phyloP scores from a whole-genome alignment of 1,284 basidiomycete genomes.

The Ganoderma boninense region DNA sequence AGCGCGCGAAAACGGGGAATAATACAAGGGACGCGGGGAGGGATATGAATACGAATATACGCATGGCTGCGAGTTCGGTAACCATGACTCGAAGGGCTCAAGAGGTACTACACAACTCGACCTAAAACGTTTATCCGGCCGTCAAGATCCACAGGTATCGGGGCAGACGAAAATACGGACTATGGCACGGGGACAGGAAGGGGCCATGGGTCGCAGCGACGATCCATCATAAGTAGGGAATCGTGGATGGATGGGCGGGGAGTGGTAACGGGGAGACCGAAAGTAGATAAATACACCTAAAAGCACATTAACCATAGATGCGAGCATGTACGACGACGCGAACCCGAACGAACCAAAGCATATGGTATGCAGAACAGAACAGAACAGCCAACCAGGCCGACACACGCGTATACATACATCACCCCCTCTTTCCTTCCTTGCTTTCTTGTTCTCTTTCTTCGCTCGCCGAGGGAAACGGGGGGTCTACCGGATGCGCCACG shows the following conservation, averaged over 20 bases:
- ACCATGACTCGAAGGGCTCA: neutral
- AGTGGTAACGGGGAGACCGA: neutral
- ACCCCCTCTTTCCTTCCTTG: neutral
- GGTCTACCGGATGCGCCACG: conserved; percentile 51
- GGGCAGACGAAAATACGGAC: neutral
- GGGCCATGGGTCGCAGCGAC: neutral
- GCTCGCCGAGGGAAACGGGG: neutral
- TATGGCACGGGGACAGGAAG: conserved; percentile 6
- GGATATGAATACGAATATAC: neutral
- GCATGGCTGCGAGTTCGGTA: neutral
- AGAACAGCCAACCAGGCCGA: neutral
- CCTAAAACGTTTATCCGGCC: neutral
- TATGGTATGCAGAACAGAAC: neutral
- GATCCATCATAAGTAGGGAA: neutral
- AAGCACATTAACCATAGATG: neutral
- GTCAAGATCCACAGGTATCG: neutral
- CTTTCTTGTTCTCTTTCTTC: neutral
- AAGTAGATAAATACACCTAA: conserved; percentile 1
- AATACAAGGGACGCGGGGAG: neutral
- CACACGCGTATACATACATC: neutral
- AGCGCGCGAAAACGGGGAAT: neutral
- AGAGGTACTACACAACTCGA: neutral
- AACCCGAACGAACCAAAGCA: neutral
- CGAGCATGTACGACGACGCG: conserved; percentile 1
- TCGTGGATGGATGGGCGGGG: neutral